These are phyloP conservation scores for Entomortierella parvispora DNA, from an alignment of 192 early-diverging fungal genomes.

Conservation along the genomic window DNA sequence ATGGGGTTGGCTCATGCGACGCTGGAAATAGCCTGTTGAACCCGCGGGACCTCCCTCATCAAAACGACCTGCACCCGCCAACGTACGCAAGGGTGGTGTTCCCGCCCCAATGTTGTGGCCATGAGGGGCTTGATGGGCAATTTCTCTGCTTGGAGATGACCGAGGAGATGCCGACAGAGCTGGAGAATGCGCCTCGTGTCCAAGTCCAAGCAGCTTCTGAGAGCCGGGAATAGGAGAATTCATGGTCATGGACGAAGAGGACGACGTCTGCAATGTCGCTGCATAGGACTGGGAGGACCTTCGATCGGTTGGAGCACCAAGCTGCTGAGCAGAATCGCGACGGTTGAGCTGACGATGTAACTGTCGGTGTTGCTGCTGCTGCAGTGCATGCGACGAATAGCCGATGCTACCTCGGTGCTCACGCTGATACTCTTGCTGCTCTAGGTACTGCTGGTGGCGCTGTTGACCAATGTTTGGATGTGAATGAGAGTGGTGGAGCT, in stretches of 20 bases:
- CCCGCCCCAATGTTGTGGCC: not conserved
- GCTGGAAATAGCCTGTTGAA: constrained; percentile 14
- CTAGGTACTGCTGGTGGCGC: constrained; percentile 15
- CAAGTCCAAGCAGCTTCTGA: not conserved
- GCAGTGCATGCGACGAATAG: constrained; percentile 5
- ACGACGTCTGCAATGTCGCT: constrained; percentile 8
- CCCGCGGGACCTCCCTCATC: constrained; percentile 5
- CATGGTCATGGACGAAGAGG: constrained; percentile 8
- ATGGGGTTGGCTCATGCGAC: constrained; percentile 44
- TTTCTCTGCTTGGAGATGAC: constrained; percentile 15
- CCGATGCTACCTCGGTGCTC: constrained; percentile 13
- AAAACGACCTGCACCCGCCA: constrained; percentile 5
- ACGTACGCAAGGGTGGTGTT: constrained; percentile 1
- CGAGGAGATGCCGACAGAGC: constrained; percentile 12
- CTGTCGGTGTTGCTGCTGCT: constrained; percentile 15
- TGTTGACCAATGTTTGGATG: constrained; percentile 39
- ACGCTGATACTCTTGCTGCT: constrained; percentile 24
- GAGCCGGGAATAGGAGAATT: not conserved
- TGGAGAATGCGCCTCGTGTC: constrained; percentile 6
- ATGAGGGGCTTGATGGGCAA: not conserved
- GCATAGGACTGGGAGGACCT: constrained; percentile 25
- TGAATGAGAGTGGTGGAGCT: constrained; percentile 31
- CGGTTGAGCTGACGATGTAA: constrained; percentile 19
- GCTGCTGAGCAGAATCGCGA: constrained; percentile 20
- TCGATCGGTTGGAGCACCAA: constrained; percentile 6